Conservation (phyloP, 768 basidiomycete genomes). For the Tricholoma flavovirens region DNA sequence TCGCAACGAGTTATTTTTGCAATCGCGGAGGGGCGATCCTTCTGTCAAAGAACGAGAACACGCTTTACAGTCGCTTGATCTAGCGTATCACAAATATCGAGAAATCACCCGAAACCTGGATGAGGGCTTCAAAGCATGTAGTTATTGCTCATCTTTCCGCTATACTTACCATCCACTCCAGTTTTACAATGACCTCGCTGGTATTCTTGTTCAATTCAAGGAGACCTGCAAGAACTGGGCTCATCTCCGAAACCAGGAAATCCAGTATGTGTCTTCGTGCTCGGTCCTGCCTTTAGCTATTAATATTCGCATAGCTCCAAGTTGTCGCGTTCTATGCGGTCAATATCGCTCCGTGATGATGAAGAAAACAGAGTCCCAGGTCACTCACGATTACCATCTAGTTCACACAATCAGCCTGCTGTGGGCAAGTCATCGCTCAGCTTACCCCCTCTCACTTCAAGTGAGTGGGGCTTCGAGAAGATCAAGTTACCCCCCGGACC, state of each 20-base stretch:
- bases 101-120: constrained; percentile 82
- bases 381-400: constrained; percentile 2
- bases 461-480: constrained; percentile 51
- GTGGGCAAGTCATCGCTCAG: constrained; percentile 27
- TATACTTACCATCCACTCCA: constrained; percentile 21
- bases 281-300: background rate
- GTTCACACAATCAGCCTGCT: constrained; percentile 9
- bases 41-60: constrained; percentile 74
- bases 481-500: constrained; percentile 40
- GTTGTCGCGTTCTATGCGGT: constrained; percentile 34
- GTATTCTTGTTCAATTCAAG: constrained; percentile 67
- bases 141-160: background rate
- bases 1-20: constrained; percentile 65
- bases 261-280: constrained; percentile 47
- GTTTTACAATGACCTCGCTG: constrained; percentile 88
- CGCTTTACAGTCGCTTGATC: constrained; percentile 75
- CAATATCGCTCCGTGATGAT: constrained; percentile 19
- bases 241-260: constrained; percentile 62
- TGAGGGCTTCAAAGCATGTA: constrained; percentile 77
- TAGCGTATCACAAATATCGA: constrained; percentile 81
- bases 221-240: constrained; percentile 75
- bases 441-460: constrained; percentile 42
- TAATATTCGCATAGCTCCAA: constrained; percentile 26
- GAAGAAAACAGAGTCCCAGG: constrained; percentile 6
- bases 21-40: constrained; percentile 73